These are phyloP conservation scores for Miscanthus sacchariflorus DNA, from an alignment of 202 grass and related monocot genomes.

Conservation along the genomic window DNA sequence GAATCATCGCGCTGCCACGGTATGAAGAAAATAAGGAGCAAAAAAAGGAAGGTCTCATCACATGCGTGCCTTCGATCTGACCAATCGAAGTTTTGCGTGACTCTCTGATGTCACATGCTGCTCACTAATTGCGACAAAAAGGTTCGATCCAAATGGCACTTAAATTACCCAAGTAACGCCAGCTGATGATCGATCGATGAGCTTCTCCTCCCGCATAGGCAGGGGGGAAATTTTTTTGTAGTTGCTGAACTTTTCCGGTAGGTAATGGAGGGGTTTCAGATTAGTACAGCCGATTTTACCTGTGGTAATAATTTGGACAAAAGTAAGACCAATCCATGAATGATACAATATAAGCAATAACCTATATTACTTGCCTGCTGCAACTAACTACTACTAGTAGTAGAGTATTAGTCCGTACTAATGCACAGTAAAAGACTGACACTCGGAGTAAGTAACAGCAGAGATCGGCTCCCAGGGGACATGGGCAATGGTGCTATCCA, in stretches of 20 bases:
- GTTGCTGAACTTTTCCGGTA: background rate
- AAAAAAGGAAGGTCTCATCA: constrained; percentile 5
- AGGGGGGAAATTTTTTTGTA: too few relatives aligned
- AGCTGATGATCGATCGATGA: background rate
- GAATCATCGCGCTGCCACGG: background rate
- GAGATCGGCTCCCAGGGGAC: background rate
- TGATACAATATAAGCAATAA: background rate
- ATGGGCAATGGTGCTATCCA: constrained; percentile 13
- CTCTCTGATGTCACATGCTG: constrained; percentile 42
- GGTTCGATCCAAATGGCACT: constrained; percentile 20
- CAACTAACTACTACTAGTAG: background rate
- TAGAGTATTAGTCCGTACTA: background rate
- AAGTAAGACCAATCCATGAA: background rate
- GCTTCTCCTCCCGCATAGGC: background rate
- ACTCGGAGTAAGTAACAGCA: background rate
- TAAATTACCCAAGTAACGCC: constrained; percentile 11
- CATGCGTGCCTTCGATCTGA: constrained; percentile 47
- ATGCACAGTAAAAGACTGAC: background rate
- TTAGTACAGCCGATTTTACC: background rate
- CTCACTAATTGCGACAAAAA: constrained; percentile 26
- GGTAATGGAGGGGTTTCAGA: background rate
- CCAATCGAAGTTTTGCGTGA: constrained; percentile 40
- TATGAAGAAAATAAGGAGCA: background rate
- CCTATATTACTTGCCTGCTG: background rate
- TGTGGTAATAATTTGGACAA: background rate